Evolutionary conservation across 2,329 filamentous ascomycete genomes (phyloP).

Genomic region (Pseudomassariella vexata): DNA sequence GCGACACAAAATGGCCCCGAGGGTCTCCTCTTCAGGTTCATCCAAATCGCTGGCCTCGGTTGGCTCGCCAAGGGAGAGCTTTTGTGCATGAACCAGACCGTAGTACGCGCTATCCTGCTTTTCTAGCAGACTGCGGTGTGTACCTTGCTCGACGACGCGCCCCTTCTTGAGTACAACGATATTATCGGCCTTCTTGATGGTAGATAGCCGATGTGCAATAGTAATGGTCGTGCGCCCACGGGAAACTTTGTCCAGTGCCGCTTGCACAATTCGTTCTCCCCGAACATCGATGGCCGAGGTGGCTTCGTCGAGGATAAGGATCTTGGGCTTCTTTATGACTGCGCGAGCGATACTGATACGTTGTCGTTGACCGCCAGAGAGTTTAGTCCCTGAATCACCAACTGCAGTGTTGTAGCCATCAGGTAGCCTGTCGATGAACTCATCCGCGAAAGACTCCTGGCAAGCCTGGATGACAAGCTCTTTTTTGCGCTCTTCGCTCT

Average conservation of each 20-base stretch:
- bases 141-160: constrained; percentile 66
- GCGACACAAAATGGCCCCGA: constrained; percentile 31
- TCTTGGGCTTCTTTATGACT: constrained; percentile 65
- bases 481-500: constrained; percentile 48
- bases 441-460: constrained; percentile 61
- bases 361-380: constrained; percentile 83
- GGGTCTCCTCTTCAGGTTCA: constrained; percentile 32
- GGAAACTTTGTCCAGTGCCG: constrained; percentile 56
- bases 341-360: constrained; percentile 72
- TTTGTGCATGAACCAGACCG: constrained; percentile 59
- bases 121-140: constrained; percentile 64
- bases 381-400: constrained; percentile 70
- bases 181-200: constrained; percentile 70
- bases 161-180: constrained; percentile 74
- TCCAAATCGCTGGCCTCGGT: constrained; percentile 29
- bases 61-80: constrained; percentile 47
- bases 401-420: constrained; percentile 66
- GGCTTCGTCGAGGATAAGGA: constrained; percentile 72
- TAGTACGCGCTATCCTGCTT: constrained; percentile 59
- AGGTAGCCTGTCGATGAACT: constrained; percentile 61
- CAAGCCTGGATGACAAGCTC: constrained; percentile 59
- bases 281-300: constrained; percentile 59
- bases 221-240: constrained; percentile 63
- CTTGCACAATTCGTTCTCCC: constrained; percentile 56
- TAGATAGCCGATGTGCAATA: constrained; percentile 70